Conservation (phyloP, 2,329 filamentous ascomycete genomes). For the Claviceps spartinae region DNA sequence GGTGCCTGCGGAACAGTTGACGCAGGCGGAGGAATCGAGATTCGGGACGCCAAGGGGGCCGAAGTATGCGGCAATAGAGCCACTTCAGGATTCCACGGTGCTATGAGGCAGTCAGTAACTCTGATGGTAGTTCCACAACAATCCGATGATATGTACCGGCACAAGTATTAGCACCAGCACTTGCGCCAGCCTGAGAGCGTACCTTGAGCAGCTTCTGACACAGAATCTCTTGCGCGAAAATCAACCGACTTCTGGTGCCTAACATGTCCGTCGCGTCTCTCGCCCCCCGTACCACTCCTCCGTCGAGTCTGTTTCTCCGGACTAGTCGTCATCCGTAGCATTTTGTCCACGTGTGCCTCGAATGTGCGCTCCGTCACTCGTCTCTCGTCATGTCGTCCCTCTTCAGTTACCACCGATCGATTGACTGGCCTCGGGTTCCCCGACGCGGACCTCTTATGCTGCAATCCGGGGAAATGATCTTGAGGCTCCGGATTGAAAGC, state of each 20-base stretch:
- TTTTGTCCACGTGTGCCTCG: slow-evolving; percentile 49
- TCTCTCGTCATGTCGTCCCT: slow-evolving; percentile 35
- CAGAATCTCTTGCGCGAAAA: slow-evolving; percentile 29
- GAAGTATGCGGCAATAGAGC: slow-evolving; percentile 54
- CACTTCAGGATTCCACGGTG: slow-evolving; percentile 67
- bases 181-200: slow-evolving; percentile 10
- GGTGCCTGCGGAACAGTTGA: slow-evolving; percentile 62
- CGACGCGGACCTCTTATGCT: slow-evolving; percentile 45
- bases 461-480: slow-evolving; percentile 20
- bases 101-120: slow-evolving; percentile 13
- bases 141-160: too few relatives aligned
- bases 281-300: slow-evolving; percentile 17
- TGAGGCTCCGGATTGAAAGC: slow-evolving; percentile 17
- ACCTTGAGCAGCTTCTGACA: slow-evolving; percentile 37
- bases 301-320: slow-evolving; percentile 39
- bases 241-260: slow-evolving; percentile 31
- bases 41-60: slow-evolving; percentile 56
- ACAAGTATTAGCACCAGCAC: neutral
- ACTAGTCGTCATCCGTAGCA: slow-evolving; percentile 45
- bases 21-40: slow-evolving; percentile 57
- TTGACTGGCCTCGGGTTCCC: slow-evolving; percentile 39
- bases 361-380: slow-evolving; percentile 40
- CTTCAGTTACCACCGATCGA: slow-evolving; percentile 24
- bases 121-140: neutral
- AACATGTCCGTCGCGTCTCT: slow-evolving; percentile 25